Evolutionary conservation across 2,329 filamentous ascomycete genomes (phyloP), one percentile per base, ranked within the genome.

Genomic region (Didymella segeticola): DNA sequence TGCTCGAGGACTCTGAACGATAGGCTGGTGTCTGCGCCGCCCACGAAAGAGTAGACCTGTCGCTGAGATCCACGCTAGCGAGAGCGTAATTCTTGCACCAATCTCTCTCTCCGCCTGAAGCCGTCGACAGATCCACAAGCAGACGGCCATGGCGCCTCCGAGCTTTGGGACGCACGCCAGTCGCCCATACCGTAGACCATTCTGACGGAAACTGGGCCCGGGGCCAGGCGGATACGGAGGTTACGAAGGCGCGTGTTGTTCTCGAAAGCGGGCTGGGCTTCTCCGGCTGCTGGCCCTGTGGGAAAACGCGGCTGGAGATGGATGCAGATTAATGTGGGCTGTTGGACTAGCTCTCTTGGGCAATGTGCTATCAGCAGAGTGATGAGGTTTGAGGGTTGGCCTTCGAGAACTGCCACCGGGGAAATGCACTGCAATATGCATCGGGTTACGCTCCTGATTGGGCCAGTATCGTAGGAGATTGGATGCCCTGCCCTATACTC

Each of bases 401-500:
- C 45, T 39, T 41, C 33, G 60, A 63, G 58, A 61, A 51, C 47
- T 53, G 63, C 60, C 50, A 58, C 58, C 55, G 61, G 65, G 56
- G 62, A 60, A 59, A 62, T 60, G 54, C 59, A 59, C 55, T 51
- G 60, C 63, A 64, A 56, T 55, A 49, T 68, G 70, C 70, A 62
- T 71, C 71, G 71, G 71, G 37, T 53, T 55, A 66, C 57, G 57
- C 58, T 37, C 70, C 67, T 50, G 34, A 68, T 72, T 51, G 55
- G 66, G 70, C 57, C 53, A 50, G 53, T 47, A 56, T 60, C 54
- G 34, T 37, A 49, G 58, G 58, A 36, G 34, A 39, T 64, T 65
- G 63, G 53, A 59, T 43, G 43, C 58, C 61, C 62, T 66, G 63
- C 52, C 62, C 66, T 68, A 72, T 68, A 68, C 47, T 62, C 58